phyloP scores from a whole-genome alignment of 495 filamentous ascomycete genomes.

The Neurospora sp. region DNA sequence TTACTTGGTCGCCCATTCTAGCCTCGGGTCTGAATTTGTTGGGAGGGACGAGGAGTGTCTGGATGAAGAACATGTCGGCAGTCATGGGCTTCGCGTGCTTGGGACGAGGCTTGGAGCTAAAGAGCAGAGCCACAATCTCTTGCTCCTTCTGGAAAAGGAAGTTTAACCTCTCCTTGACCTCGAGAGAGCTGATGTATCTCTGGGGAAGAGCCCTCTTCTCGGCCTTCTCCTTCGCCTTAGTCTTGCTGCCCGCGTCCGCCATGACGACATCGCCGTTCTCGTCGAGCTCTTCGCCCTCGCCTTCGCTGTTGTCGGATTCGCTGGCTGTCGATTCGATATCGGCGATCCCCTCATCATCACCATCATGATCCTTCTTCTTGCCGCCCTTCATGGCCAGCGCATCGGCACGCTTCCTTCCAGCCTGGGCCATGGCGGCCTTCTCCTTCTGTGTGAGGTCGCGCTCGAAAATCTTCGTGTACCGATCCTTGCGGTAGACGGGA shows the following conservation, averaged over 20 bases:
- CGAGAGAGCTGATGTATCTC: conserved; percentile 59
- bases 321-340: conserved; percentile 45
- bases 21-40: conserved; percentile 88
- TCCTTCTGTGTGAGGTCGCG: conserved; percentile 63
- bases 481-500: conserved; percentile 73
- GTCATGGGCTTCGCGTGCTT: conserved; percentile 41
- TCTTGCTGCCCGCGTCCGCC: conserved; percentile 26
- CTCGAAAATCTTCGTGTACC: conserved; percentile 85
- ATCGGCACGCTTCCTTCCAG: conserved; percentile 56
- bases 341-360: conserved; percentile 58
- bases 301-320: conserved; percentile 38
- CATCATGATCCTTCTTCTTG: conserved; percentile 25
- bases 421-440: conserved; percentile 58
- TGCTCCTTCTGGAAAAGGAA: conserved; percentile 79
- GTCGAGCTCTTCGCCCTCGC: conserved; percentile 41
- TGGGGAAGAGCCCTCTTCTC: conserved; percentile 26
- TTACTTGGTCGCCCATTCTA: conserved; percentile 64
- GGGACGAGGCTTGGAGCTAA: conserved; percentile 55
- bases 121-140: conserved; percentile 71
- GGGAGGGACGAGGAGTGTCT: conserved; percentile 74
- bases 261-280: conserved; percentile 44
- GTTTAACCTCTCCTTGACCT: conserved; percentile 64
- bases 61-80: conserved; percentile 90
- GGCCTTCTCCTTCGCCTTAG: conserved; percentile 17
- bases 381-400: conserved; percentile 34